phyloP scores from a whole-genome alignment of 805 yeast genomes.

The Hermanozyma aechmeae region DNA sequence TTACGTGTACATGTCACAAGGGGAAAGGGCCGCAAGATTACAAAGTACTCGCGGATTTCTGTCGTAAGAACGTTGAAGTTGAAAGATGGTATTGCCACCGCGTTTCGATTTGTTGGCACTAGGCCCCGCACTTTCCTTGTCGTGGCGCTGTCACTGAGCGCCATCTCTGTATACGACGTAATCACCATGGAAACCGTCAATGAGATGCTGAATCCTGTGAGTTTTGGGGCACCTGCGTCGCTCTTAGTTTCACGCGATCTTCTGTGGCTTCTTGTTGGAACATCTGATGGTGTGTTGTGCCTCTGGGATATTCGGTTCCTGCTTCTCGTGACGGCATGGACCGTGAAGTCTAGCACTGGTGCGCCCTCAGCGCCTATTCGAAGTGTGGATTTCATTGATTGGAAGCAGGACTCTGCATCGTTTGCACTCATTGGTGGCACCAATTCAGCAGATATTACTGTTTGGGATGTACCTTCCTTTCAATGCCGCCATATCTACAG shows the following conservation, averaged over 20 bases:
- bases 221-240: slow-evolving; percentile 58
- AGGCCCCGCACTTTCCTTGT: slow-evolving; percentile 36
- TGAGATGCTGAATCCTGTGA: slow-evolving; percentile 42
- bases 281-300: slow-evolving; percentile 61
- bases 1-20: slow-evolving; percentile 24
- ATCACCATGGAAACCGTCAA: slow-evolving; percentile 39
- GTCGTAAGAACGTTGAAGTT: slow-evolving; percentile 7
- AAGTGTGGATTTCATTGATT: slow-evolving; percentile 15
- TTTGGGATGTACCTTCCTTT: slow-evolving; percentile 67
- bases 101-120: slow-evolving; percentile 31
- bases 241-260: slow-evolving; percentile 45
- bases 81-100: slow-evolving; percentile 33
- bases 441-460: slow-evolving; percentile 45
- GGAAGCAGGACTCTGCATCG: slow-evolving; percentile 5
- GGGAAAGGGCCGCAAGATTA: slow-evolving; percentile 22
- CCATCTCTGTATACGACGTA: slow-evolving; percentile 47
- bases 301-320: slow-evolving; percentile 78
- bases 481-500: slow-evolving; percentile 39
- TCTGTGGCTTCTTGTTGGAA: slow-evolving; percentile 68
- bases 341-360: no score
- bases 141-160: slow-evolving; percentile 43
- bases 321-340: slow-evolving; percentile 52
- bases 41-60: slow-evolving; percentile 15
- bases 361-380: no score
- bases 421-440: slow-evolving; percentile 63